A percentile compares a stretch with the other conserved stretches of the same genome.
phyloP scores from a whole-genome alignment of 2,329 filamentous ascomycete species.

The Blastomyces parvus region DNA sequence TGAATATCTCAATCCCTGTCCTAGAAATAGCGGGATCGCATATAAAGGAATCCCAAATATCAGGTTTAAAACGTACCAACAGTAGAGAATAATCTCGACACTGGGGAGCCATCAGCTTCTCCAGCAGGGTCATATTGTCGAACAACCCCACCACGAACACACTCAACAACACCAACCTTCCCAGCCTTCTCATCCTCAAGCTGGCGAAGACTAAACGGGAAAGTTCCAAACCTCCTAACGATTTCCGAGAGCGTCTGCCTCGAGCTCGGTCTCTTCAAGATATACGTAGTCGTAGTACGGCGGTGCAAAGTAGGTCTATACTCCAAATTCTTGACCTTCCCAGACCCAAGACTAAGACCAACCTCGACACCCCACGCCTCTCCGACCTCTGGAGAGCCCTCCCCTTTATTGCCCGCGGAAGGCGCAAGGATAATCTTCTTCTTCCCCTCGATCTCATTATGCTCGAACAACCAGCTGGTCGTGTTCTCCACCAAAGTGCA shows the following conservation, averaged over 20 bases:
- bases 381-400: constrained; percentile 75
- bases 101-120: constrained; percentile 78
- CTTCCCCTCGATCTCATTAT: constrained; percentile 93
- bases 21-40: not conserved
- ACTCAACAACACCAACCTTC: constrained; percentile 93
- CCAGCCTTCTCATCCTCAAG: constrained; percentile 92
- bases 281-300: constrained; percentile 83
- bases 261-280: constrained; percentile 86
- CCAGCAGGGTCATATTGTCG: constrained; percentile 94
- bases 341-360: constrained; percentile 78
- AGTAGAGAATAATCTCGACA: constrained; percentile 81
- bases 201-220: constrained; percentile 96
- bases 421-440: constrained; percentile 92
- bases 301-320: constrained; percentile 87
- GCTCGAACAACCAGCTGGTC: constrained; percentile 91
- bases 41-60: not conserved
- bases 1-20: not conserved
- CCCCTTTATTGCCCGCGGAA: constrained; percentile 78
- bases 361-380: constrained; percentile 98
- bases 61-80: constrained; percentile 58
- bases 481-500: constrained; percentile 95
- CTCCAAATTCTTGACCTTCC: constrained; percentile 88
- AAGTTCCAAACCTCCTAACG: constrained; percentile 92
- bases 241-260: constrained; percentile 88
- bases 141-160: constrained; percentile 83